Evolutionary conservation across 768 basidiomycete genomes (phyloP).

Genomic region (Suillus paluster): DNA sequence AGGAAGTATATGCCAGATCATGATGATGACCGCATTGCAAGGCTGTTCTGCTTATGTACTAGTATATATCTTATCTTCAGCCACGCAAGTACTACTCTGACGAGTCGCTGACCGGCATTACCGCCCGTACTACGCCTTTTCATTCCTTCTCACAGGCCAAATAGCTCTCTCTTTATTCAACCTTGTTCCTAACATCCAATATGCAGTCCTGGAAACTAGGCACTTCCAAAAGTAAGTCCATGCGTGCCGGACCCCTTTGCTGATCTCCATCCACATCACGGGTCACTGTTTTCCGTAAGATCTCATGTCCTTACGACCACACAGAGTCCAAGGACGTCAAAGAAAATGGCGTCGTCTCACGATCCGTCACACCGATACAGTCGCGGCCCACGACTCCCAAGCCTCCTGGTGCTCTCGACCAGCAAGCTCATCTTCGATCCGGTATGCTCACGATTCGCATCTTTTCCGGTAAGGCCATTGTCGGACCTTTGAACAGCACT

Average conservation of each 20-base stretch:
- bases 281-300: slow-evolving; percentile 6
- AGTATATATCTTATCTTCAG: slow-evolving; percentile 12
- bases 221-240: slow-evolving; percentile 38
- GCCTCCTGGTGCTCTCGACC: slow-evolving; percentile 52
- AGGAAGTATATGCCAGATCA: not conserved
- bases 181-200: slow-evolving; percentile 13
- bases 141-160: slow-evolving; percentile 8
- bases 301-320: slow-evolving; percentile 10
- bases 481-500: slow-evolving; percentile 14
- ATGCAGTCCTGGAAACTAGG: slow-evolving; percentile 69
- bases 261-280: slow-evolving; percentile 8
- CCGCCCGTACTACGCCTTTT: not conserved
- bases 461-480: slow-evolving; percentile 72
- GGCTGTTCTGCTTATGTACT: slow-evolving; percentile 6
- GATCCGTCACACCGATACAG: slow-evolving; percentile 81
- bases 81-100: not conserved
- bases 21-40: not conserved
- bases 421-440: slow-evolving; percentile 65
- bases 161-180: not conserved
- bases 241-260: slow-evolving; percentile 6
- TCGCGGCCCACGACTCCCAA: slow-evolving; percentile 83
- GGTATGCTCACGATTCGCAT: slow-evolving; percentile 96
- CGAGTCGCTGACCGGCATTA: slow-evolving; percentile 4
- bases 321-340: slow-evolving; percentile 71
- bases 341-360: slow-evolving; percentile 72